Percentiles rank a stretch among this genome's conserved stretches.
Conservation (phyloP, 2,329 filamentous ascomycete genomes). For the Chrysosporium queenslandicum region DNA sequence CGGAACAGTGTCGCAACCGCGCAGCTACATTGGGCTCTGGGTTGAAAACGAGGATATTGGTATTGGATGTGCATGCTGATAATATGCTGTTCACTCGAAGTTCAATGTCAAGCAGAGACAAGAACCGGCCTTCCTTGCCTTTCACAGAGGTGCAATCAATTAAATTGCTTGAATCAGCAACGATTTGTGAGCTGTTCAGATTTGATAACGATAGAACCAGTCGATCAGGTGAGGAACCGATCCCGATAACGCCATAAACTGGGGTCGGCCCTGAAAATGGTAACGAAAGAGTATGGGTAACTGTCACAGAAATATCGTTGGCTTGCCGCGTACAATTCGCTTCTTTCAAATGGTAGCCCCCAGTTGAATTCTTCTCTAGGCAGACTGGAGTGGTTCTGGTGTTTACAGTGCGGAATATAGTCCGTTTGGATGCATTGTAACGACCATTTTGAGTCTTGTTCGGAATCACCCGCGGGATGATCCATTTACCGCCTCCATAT, state of each 20-base stretch:
- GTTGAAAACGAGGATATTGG: conserved; percentile 1
- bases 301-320: not conserved
- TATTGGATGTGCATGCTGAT: not conserved
- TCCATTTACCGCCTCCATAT: conserved; percentile 16
- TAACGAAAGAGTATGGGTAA: not conserved
- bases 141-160: not conserved
- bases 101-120: conserved; percentile 1
- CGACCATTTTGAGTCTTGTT: conserved; percentile 9
- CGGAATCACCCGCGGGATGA: conserved; percentile 19
- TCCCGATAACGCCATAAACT: not conserved
- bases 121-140: not conserved
- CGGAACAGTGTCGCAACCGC: not conserved
- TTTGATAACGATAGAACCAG: not conserved
- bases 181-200: not conserved
- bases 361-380: not conserved
- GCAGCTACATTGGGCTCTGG: conserved; percentile 1
- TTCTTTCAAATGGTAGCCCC: not conserved
- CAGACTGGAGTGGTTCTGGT: not conserved
- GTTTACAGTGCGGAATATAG: not conserved
- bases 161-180: not conserved
- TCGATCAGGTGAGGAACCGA: not conserved
- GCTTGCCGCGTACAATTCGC: not conserved
- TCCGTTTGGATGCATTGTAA: conserved; percentile 1
- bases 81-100: not conserved
- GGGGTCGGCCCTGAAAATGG: not conserved